Percentiles rank a stretch among this genome's conserved stretches.
Evolutionary conservation across 2,329 filamentous ascomycete species (phyloP).

Genomic region (Claviceps pazoutovae): DNA sequence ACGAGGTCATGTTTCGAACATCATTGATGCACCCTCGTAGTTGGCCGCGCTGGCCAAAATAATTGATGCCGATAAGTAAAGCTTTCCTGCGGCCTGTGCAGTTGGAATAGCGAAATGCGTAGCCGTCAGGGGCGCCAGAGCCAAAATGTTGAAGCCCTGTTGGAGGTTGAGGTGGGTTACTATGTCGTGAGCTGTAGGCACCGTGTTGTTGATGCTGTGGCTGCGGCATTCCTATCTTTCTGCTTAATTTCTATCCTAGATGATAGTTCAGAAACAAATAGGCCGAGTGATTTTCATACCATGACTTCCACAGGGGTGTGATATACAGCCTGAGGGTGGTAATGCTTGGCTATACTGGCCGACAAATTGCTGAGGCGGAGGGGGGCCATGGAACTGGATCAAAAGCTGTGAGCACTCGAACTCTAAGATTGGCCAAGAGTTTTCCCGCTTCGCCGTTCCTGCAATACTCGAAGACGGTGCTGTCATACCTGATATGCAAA

Average conservation of each 20-base stretch:
- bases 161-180: conserved; percentile 50
- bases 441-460: conserved; percentile 3
- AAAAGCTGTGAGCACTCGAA: background rate
- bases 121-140: conserved; percentile 63
- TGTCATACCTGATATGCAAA: conserved; percentile 23
- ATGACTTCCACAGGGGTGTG: conserved; percentile 30
- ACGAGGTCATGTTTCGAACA: conserved; percentile 90
- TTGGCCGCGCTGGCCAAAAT: conserved; percentile 85
- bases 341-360: conserved; percentile 15
- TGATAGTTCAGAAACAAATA: background rate
- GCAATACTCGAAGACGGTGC: conserved; percentile 16
- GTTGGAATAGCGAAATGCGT: conserved; percentile 80
- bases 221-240: conserved; percentile 8
- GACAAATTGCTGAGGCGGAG: conserved; percentile 20
- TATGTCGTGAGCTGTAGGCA: conserved; percentile 1
- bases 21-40: conserved; percentile 92
- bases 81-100: conserved; percentile 85
- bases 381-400: conserved; percentile 16
- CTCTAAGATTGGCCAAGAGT: background rate
- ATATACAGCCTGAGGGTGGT: conserved; percentile 33
- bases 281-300: conserved; percentile 3
- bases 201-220: conserved; percentile 7
- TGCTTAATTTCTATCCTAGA: background rate
- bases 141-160: conserved; percentile 58
- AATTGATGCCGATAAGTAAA: conserved; percentile 87